A percentile compares a stretch with the other conserved stretches of the same genome.
These are phyloP conservation scores for Begonia fuchsioides DNA, from an alignment of 306 rosid species.

Conservation along the genomic window DNA sequence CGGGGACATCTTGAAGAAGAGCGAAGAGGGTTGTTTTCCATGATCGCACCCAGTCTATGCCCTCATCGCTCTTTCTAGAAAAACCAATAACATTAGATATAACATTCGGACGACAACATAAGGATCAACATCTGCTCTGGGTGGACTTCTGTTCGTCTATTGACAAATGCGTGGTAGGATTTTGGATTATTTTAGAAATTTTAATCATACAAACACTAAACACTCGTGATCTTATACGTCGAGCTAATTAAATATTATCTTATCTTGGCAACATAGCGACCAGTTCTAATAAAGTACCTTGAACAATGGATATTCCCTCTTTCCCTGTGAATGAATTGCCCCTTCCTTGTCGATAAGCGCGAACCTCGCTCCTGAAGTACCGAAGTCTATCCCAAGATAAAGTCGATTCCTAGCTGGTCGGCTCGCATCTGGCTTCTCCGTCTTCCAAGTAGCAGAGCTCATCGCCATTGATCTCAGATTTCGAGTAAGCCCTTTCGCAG, in stretches of 20 bases:
- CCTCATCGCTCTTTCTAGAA: slow-evolving; percentile 72
- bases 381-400: slow-evolving; percentile 87
- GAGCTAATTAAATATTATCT: no score
- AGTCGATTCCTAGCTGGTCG: slow-evolving; percentile 24
- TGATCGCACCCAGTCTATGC: slow-evolving; percentile 51
- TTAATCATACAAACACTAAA: no score
- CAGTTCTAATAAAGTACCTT: no score
- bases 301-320: slow-evolving; percentile 46
- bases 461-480: slow-evolving; percentile 20
- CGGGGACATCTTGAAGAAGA: slow-evolving; percentile 61
- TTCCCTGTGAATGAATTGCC: slow-evolving; percentile 48
- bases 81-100: slow-evolving; percentile 21
- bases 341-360: slow-evolving; percentile 52
- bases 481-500: slow-evolving; percentile 13
- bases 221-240: no score
- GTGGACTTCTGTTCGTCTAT: no score
- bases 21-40: slow-evolving; percentile 70
- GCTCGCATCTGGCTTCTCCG: slow-evolving; percentile 10
- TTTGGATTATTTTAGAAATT: no score
- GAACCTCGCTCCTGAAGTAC: slow-evolving; percentile 86
- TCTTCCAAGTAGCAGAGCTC: slow-evolving; percentile 16
- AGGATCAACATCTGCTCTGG: no score
- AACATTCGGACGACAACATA: not conserved
- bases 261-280: no score
- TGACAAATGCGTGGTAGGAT: no score